phyloP scores from a whole-genome alignment of 306 rosid species.

The Lagenaria siceraria region DNA sequence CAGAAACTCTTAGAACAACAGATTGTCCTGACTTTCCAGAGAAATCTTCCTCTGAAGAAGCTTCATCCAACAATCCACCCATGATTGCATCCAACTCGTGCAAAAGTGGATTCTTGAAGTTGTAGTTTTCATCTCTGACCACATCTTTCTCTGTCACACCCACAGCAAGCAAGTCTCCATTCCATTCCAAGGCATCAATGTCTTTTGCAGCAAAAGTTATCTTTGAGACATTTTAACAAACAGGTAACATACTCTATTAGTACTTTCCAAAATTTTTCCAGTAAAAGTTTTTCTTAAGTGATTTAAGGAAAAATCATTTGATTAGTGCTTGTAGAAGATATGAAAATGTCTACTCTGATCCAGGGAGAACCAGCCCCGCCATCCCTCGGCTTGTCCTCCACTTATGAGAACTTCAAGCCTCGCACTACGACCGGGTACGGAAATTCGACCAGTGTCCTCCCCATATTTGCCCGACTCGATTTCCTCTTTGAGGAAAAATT shows the following conservation, averaged over 20 bases:
- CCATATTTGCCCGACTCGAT: too few species aligned
- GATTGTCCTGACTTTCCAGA: slow-evolving; percentile 77
- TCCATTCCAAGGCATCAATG: slow-evolving; percentile 61
- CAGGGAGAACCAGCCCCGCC: too few species aligned
- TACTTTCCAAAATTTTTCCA: too few species aligned
- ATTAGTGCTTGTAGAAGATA: too few species aligned
- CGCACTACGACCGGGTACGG: too few species aligned
- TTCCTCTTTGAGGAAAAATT: too few species aligned
- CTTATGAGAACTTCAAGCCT: too few species aligned
- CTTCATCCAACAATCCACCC: slow-evolving; percentile 82
- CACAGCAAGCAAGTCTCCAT: slow-evolving; percentile 82
- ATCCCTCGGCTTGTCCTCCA: too few species aligned
- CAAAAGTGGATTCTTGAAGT: slow-evolving; percentile 55
- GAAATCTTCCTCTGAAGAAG: slow-evolving; percentile 83
- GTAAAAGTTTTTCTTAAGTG: too few species aligned
- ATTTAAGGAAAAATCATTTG: too few species aligned
- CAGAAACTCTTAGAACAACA: slow-evolving; percentile 54
- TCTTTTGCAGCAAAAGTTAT: slow-evolving; percentile 56
- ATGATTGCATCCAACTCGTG: slow-evolving; percentile 54
- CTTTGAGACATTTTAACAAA: slow-evolving; percentile 37
- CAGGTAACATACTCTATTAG: slow-evolving; percentile 18
- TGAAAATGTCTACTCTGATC: too few species aligned
- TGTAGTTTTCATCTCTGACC: slow-evolving; percentile 38
- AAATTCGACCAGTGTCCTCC: too few species aligned
- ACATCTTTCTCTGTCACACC: slow-evolving; percentile 80